Base-by-base conservation (phyloP, 1,284 basidiomycete species). In the Xerocomus nothofagi region DNA sequence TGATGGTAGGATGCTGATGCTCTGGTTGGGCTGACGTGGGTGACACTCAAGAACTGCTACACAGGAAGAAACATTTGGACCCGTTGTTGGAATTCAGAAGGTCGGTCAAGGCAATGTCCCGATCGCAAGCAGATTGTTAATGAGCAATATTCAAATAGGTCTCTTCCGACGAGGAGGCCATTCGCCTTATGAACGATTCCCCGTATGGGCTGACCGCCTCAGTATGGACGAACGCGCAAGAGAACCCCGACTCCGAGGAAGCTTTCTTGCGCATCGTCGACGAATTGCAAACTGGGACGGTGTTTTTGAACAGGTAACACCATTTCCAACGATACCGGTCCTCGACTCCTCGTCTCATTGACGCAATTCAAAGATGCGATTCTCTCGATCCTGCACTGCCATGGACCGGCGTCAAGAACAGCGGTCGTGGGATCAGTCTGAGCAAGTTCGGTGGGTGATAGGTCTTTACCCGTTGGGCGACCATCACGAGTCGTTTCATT, bases 151-250 rank as follows among this genome's bases (percentile, higher is more conserved):
- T 34, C 10, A 1, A 5, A 31, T 11, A 87, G 82, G 89, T 93
- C 20, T 74, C 79, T 12, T 84, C 84, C 0, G 93, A 95, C 62
- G 84, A 86, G 43, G 92, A 96, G 67, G 94, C 94, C 0, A 73
- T 98, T 49, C 66, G 72, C 29, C 78, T 97, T 27, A 98, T 98
- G 91, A 98, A 98, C 69, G 93, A 98, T 70, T 97, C 93, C n/a
- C 82, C 80, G 1, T 98, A 95, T 66, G 95, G 95, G 12, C 77
- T 98, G 29, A 98, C 95, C 1, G 91, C 92, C 1, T 93, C 91
- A 17, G 71, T 98, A 26, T 98, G 95, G 95, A 97, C 95, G 0
- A 80, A 91, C 61, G 81, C 80, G 2, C 74, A 77, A 31, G 70
- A 69, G 9, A 78, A 82, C 49, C 62, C 75, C 0, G 79, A 81